These are phyloP conservation scores for Pezicula radicicola DNA, from an alignment of 2,329 filamentous ascomycete species.

Conservation along the genomic window DNA sequence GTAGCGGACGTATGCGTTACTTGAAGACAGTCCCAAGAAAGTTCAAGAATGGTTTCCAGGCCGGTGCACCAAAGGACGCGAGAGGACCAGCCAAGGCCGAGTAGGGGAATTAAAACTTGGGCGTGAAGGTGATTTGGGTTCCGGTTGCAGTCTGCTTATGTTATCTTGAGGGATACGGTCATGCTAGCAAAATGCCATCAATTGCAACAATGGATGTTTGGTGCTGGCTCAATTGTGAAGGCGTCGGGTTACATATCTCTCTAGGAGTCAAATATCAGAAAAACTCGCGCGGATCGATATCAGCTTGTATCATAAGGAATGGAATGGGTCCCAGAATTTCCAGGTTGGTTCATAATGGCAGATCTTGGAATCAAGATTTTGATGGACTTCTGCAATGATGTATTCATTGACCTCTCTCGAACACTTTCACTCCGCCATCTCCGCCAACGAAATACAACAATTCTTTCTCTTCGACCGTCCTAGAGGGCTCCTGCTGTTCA, in stretches of 20 bases:
- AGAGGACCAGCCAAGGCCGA: constrained; percentile 54
- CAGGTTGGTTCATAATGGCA: not conserved
- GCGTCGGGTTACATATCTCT: not conserved
- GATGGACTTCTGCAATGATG: not conserved
- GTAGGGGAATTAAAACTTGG: constrained; percentile 30
- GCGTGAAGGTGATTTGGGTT: constrained; percentile 32
- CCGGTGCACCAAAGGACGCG: constrained; percentile 80
- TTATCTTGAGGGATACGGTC: constrained; percentile 24
- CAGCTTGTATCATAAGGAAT: constrained; percentile 2
- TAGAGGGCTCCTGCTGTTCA: constrained; percentile 26
- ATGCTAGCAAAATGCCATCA: constrained; percentile 30
- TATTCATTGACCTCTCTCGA: constrained; percentile 69
- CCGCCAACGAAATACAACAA: constrained; percentile 76
- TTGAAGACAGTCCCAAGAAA: constrained; percentile 88
- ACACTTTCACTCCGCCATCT: constrained; percentile 79
- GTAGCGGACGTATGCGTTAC: constrained; percentile 93
- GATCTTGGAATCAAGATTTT: not conserved
- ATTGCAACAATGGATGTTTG: constrained; percentile 22
- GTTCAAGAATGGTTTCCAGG: constrained; percentile 98
- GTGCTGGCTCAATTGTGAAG: constrained; percentile 12
- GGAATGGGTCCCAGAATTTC: not conserved
- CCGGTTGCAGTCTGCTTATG: constrained; percentile 24
- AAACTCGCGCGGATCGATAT: not conserved
- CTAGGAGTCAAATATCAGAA: constrained; percentile 6
- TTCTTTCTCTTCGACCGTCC: constrained; percentile 58